Evolutionary conservation across 208 protist species (phyloP), one percentile per base, ranked within the genome.

Genomic region (Balamuthia mandrillaris): DNA sequence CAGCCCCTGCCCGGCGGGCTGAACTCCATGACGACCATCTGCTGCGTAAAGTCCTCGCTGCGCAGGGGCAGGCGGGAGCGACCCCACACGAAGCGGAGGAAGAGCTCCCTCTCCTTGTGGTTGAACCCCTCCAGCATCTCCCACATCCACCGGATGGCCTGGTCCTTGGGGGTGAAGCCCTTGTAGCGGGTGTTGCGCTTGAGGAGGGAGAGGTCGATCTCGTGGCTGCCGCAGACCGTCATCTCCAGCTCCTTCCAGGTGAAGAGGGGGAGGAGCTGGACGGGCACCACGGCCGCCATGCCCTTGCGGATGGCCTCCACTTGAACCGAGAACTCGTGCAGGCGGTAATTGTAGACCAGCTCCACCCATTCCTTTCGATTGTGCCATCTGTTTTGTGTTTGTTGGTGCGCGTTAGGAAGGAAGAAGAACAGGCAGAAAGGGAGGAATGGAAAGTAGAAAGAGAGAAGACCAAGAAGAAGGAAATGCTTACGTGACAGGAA

Each of bases 191-290:
- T 89, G 72, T 88, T 68, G n/a, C 70, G 18, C 7, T 52, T 37
- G 7, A 90, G 52, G 27, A 89, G 52, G 33, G 47, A 24, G 3
- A 91, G 24, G 72, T 91, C 88, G 16, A 91, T 72, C 41, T 84
- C 27, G 27, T 29, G n/a, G 41, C 77, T 79, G 3, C 89, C 89
- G 56, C 89, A 91, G 27, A 91, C 87, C 9, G 45, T 18, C 27
- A 78, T 49, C 78, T 90, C 88, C 63, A 91, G 72, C 54, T 91
- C 88, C 10, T 63, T 37, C 81, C 84, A 87, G 3, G 86, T 91
- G 33, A 91, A 86, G 2, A 90, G 18, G 1, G 45, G 37, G 18
- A 91, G 54, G 31, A 91, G 16, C 14, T 78, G 24, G 27, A 54
- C 33, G 1, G 89, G 89, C 12, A 91, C 47, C 24, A 91, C 84